Base-by-base conservation (phyloP, 208 protist species). In the Leishmania guyanensis region DNA sequence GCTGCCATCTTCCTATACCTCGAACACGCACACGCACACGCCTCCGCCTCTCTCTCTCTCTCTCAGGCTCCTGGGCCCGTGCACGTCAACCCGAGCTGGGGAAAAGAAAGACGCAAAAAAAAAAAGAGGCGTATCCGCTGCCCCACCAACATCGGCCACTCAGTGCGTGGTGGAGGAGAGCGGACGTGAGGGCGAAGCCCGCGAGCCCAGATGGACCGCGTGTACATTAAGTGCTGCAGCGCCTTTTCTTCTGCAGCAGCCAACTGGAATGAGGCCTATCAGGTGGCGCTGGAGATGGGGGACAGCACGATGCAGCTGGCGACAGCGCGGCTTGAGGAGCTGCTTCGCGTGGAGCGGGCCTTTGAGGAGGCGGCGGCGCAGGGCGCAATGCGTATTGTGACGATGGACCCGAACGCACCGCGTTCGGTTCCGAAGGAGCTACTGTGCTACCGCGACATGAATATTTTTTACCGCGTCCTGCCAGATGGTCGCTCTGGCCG, bases 391-490 rank as follows among this genome's bases (percentile, higher is more conserved):
- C 86, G 92, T 78, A 95, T 97, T 56, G 94, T 96, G n/a, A 86
- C 80, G 77, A 86, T 96, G 60, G 92, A 95, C 77, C 86, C 95
- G 65, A 85, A 93, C 60, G 89, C 81, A 16, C 94, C 94, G 2
- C 81, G 77, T 12, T 84, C 90, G 84, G 82, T 95, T 48, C 92
- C 91, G 0, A 90, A 93, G 77, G 92, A 91, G 81, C 58, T 93
- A 39, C 90, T 95, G 68, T 97, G 94, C 82, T 97, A 92, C 78
- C 92, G 91, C 65, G 91, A 94, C 1, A 78, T 88, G 58, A 97
- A 97, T 78, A 89, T 97, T 46, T 96, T 97, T 71, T 97, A 94
- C 71, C 91, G 92, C 77, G 90, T 97, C 2, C 84, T 97, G 33
- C 92, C 94, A 0, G 94, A 97, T 86, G 88, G 91, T 58, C 94